phyloP scores from a whole-genome alignment of 2,329 filamentous ascomycete genomes.

The Stagonosporopsis rhizophila region DNA sequence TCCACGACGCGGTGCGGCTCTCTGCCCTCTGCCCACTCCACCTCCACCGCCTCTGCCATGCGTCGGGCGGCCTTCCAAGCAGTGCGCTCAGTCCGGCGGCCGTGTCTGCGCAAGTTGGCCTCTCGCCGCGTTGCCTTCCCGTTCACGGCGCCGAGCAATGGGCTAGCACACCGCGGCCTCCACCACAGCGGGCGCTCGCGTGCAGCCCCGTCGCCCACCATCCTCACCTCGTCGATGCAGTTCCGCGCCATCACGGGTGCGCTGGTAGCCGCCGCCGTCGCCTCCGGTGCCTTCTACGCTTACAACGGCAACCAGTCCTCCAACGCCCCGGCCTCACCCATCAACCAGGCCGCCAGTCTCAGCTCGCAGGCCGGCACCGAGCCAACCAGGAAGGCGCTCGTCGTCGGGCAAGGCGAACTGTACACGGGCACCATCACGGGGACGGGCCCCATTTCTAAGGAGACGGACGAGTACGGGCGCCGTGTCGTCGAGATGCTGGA shows the following conservation, averaged over 20 bases:
- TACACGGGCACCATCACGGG: conserved; percentile 87
- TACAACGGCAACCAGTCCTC: conserved; percentile 59
- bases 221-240: conserved; percentile 76
- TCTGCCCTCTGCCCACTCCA: neutral
- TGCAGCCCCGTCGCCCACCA: conserved; percentile 43
- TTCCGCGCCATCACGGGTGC: conserved; percentile 71
- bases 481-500: conserved; percentile 96
- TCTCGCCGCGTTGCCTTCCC: conserved; percentile 50
- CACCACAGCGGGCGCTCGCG: conserved; percentile 48
- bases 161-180: conserved; percentile 56
- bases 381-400: conserved; percentile 70
- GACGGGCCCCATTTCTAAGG: conserved; percentile 86
- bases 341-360: conserved; percentile 43
- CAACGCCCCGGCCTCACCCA: conserved; percentile 28
- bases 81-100: conserved; percentile 72
- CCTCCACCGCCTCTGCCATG: conserved; percentile 57
- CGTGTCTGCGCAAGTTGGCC: conserved; percentile 66
- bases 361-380: conserved; percentile 53
- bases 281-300: conserved; percentile 78
- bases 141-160: conserved; percentile 49
- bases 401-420: conserved; percentile 89
- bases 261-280: conserved; percentile 71
- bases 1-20: neutral
- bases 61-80: conserved; percentile 74
- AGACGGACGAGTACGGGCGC: conserved; percentile 81